Conservation (phyloP, 495 filamentous ascomycete genomes). For the Hamigera avellanea region DNA sequence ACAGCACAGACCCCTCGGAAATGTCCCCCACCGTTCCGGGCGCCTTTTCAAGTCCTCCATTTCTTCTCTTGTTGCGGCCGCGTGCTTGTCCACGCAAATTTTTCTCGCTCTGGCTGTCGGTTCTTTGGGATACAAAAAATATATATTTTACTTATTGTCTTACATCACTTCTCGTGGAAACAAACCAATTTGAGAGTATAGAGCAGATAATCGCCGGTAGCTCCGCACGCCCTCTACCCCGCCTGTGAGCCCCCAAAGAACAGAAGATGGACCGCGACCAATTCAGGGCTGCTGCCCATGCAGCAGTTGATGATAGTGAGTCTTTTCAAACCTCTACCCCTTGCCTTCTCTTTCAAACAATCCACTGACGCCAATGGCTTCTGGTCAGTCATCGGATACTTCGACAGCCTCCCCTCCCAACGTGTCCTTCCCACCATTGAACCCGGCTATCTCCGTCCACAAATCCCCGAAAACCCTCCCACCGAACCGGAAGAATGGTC, state of each 20-base stretch:
- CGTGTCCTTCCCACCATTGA: slow-evolving; percentile 67
- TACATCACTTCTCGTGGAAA: too few species aligned
- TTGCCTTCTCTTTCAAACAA: not conserved
- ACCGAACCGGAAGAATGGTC: slow-evolving; percentile 64
- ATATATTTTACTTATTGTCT: too few species aligned
- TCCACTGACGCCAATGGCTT: not conserved
- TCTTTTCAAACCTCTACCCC: slow-evolving; percentile 2
- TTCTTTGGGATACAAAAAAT: too few species aligned
- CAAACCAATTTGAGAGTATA: too few species aligned
- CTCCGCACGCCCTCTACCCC: not conserved
- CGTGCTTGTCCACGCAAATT: too few species aligned
- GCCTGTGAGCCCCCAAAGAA: not conserved
- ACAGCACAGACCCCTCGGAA: too few species aligned
- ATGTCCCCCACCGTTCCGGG: too few species aligned
- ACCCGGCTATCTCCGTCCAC: slow-evolving; percentile 76
- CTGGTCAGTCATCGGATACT: slow-evolving; percentile 64
- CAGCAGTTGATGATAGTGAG: slow-evolving; percentile 78
- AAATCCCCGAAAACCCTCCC: slow-evolving; percentile 67
- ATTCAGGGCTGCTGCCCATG: slow-evolving; percentile 70
- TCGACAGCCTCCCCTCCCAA: slow-evolving; percentile 58
- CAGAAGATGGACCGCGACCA: slow-evolving; percentile 67
- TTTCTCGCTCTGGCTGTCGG: too few species aligned
- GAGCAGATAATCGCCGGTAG: not conserved
- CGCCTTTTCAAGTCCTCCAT: too few species aligned
- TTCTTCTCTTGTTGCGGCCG: too few species aligned